phyloP scores from a whole-genome alignment of 345 rosid species.

The Boechera stricta region DNA sequence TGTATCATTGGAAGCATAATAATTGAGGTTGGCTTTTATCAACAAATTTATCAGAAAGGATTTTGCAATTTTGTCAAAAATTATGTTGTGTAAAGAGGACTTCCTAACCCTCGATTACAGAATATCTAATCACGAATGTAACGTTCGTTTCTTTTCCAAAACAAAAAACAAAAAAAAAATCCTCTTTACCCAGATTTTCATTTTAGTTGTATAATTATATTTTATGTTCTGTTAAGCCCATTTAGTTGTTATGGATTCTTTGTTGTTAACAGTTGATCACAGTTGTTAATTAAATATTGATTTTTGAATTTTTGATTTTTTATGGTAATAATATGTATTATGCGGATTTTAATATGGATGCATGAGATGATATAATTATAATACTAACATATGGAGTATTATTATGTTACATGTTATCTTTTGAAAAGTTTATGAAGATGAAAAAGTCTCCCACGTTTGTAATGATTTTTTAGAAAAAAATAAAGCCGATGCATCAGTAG shows the following conservation, averaged over 20 bases:
- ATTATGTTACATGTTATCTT: neutral
- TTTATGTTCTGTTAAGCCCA: no score
- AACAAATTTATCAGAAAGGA: neutral
- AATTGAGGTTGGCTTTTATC: neutral
- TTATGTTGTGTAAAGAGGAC: neutral
- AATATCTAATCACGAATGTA: neutral
- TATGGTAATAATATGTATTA: neutral
- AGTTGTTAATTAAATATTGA: no score
- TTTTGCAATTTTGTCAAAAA: neutral
- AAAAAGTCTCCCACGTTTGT: constrained; percentile 3
- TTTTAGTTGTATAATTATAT: neutral
- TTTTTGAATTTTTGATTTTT: no score
- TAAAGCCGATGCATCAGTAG: neutral
- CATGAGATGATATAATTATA: neutral
- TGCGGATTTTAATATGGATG: neutral
- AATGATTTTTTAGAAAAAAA: neutral
- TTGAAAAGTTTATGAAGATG: neutral
- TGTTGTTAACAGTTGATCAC: neutral
- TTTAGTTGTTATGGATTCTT: no score
- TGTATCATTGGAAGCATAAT: neutral
- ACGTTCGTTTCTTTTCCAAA: neutral
- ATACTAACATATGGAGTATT: neutral
- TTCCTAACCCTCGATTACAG: no score
- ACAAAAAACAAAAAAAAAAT: no score
- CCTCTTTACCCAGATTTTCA: no score